phyloP scores from a whole-genome alignment of 352 stramenopile species.

The Phytopythium delawarense region DNA sequence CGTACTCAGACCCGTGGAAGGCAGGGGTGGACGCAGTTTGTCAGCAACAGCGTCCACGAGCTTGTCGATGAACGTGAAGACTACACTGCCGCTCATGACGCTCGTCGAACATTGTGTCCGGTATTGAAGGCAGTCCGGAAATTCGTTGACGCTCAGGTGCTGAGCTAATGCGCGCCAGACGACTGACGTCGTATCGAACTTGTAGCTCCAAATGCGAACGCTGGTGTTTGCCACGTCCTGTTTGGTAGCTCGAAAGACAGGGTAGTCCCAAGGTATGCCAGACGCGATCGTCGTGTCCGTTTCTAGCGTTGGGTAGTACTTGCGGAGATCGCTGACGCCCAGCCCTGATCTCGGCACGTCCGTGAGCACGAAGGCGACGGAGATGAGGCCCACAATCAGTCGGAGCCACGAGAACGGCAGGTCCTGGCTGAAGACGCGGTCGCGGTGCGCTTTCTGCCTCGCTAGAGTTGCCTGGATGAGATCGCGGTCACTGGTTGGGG shows the following conservation, averaged over 20 bases:
- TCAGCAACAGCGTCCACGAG: slow-evolving; percentile 17
- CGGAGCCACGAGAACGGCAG: slow-evolving; percentile 27
- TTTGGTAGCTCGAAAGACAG: slow-evolving; percentile 15
- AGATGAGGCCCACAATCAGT: slow-evolving; percentile 18
- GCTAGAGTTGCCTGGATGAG: slow-evolving; percentile 15
- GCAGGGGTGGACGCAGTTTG: background rate
- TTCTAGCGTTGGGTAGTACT: slow-evolving; percentile 20
- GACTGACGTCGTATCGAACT: slow-evolving; percentile 34
- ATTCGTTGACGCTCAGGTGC: slow-evolving; percentile 12
- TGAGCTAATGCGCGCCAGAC: slow-evolving; percentile 22
- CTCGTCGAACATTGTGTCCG: slow-evolving; percentile 7
- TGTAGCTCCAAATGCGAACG: slow-evolving; percentile 29
- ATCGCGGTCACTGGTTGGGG: background rate
- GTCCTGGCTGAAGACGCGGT: slow-evolving; percentile 21
- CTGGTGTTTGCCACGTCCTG: slow-evolving; percentile 6
- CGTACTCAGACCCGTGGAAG: background rate
- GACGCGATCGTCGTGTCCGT: slow-evolving; percentile 23
- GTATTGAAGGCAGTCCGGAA: slow-evolving; percentile 31
- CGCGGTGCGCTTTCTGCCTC: slow-evolving; percentile 13
- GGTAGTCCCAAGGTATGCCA: slow-evolving; percentile 23
- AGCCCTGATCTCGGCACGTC: slow-evolving; percentile 28
- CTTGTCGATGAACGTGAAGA: slow-evolving; percentile 31
- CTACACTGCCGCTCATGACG: slow-evolving; percentile 12
- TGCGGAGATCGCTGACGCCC: slow-evolving; percentile 12
- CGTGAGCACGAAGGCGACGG: slow-evolving; percentile 23